Percentiles rank a stretch among this genome's conserved stretches.
Evolutionary conservation across 2,329 filamentous ascomycete species (phyloP).

Genomic region (Pezicula radicicola): DNA sequence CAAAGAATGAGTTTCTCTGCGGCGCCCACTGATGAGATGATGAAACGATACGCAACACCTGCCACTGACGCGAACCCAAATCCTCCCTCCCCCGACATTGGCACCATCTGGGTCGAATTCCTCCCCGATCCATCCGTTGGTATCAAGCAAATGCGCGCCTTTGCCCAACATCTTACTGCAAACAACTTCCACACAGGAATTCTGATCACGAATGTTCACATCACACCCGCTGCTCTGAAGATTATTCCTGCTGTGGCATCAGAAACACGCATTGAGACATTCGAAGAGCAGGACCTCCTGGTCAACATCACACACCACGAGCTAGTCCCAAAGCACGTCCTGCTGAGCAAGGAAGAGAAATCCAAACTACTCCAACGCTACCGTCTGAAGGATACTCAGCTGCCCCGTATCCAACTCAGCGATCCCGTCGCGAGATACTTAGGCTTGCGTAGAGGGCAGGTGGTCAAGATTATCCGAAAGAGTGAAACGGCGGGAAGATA

Average conservation of each 20-base stretch:
- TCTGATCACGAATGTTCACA: constrained; percentile 78
- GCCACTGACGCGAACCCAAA: constrained; percentile 66
- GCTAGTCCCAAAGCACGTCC: constrained; percentile 88
- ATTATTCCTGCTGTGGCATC: constrained; percentile 75
- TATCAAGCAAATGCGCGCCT: constrained; percentile 87
- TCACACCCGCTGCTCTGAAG: constrained; percentile 85
- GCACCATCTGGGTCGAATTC: constrained; percentile 93
- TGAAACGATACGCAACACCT: constrained; percentile 75
- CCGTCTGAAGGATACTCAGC: constrained; percentile 93
- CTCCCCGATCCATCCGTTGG: constrained; percentile 76
- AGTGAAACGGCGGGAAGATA: constrained; percentile 95
- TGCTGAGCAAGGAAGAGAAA: constrained; percentile 91
- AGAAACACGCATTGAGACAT: constrained; percentile 83
- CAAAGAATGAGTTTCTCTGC: constrained; percentile 84
- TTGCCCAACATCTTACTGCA: constrained; percentile 76
- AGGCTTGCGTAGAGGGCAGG: constrained; percentile 84
- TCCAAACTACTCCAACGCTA: constrained; percentile 80
- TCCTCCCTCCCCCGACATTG: constrained; percentile 68
- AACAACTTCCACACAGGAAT: constrained; percentile 88
- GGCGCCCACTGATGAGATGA: constrained; percentile 79
- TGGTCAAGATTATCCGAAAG: constrained; percentile 97
- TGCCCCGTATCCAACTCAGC: constrained; percentile 85
- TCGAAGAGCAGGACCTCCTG: constrained; percentile 90
- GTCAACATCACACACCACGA: constrained; percentile 99
- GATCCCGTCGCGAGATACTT: constrained; percentile 93